Evolutionary conservation across 2,329 filamentous ascomycete genomes (phyloP), one percentile per base, ranked within the genome.

Genomic region (Calonectria pteridis): DNA sequence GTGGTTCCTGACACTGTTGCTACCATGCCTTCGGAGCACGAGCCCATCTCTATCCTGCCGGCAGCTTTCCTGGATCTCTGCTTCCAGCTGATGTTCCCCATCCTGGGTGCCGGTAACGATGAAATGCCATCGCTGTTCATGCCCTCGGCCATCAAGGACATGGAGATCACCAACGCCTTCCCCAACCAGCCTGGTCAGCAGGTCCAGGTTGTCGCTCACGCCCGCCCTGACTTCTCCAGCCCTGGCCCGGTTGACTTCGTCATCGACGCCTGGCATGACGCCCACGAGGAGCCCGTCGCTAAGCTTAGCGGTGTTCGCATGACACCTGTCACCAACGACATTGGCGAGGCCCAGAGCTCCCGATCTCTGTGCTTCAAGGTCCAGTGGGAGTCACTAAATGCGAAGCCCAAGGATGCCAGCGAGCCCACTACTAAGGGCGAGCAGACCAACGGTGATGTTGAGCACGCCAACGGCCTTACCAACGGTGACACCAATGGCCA

Each of bases 11-110:
- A 90, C 59, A 90, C 88, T 0, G 80, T 81, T 1, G 75, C 81
- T 1, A 75, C 81, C 1, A 90, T 90, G 89, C 88, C 87, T 0
- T 82, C 84, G 73, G 76, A 80, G 1, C 83, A 85, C 59, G 87
- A 91, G 75, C 83, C 85, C 3, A 73, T 83, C 0, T 85, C 86
- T 26, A 83, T 87, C 64, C 78, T 89, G 9, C 87, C 89, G 37
- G 86, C 89, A 0, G 82, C 86, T 0, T 84, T 88, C 63, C 77
- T 89, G 4, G 89, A 91, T 73, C 78, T 84, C 10, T 80, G 88
- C 67, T 81, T 88, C 20, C 87, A 88, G 71, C 79, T 85, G 9
- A 79, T 82, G 0, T 84, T 86, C 29, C 78, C 84, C 2, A 84
- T 85, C 6, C 79, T 86, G 3, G 85, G 84, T 3, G 84, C 83